Conservation (phyloP, 805 yeast genomes). For the Metschnikowia similis region DNA sequence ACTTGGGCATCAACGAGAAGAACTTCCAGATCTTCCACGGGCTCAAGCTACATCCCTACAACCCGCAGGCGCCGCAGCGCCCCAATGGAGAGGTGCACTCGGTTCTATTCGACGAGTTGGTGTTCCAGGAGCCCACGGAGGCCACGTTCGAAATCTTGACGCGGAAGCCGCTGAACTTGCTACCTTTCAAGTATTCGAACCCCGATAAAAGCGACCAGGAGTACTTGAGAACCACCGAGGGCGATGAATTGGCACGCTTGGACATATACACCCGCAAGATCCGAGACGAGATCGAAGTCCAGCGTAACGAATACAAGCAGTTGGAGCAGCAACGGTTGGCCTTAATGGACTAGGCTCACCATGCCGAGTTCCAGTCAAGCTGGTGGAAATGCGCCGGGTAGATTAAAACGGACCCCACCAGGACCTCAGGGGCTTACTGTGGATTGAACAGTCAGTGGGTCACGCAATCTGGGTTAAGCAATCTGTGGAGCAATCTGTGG, state of each 20-base stretch:
- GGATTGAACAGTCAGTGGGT: no score
- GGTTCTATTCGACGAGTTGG: constrained; percentile 78
- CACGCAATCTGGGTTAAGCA: no score
- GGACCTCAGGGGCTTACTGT: no score
- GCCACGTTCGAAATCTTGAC: constrained; percentile 76
- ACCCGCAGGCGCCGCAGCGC: constrained; percentile 34
- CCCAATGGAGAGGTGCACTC: constrained; percentile 42
- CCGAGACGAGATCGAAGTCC: constrained; percentile 38
- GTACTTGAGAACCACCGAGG: constrained; percentile 36
- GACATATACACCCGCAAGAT: constrained; percentile 37
- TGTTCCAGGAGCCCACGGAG: constrained; percentile 95
- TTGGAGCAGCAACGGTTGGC: constrained; percentile 41
- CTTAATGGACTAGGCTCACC: constrained; percentile 24
- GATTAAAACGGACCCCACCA: no score
- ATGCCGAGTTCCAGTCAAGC: no score
- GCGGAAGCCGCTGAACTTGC: constrained; percentile 56
- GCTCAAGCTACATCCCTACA: constrained; percentile 86
- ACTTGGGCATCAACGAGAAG: constrained; percentile 64
- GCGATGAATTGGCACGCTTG: constrained; percentile 38
- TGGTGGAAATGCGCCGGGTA: no score
- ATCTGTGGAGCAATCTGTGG: no score
- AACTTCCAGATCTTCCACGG: constrained; percentile 83
- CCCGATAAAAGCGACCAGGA: constrained; percentile 39
- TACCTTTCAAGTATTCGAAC: constrained; percentile 34
- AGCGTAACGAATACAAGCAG: constrained; percentile 35